Evolutionary conservation across 192 early-diverging fungal genomes (phyloP), one percentile per base, ranked within the genome.

Genomic region (Geosiphon pyriformis): DNA sequence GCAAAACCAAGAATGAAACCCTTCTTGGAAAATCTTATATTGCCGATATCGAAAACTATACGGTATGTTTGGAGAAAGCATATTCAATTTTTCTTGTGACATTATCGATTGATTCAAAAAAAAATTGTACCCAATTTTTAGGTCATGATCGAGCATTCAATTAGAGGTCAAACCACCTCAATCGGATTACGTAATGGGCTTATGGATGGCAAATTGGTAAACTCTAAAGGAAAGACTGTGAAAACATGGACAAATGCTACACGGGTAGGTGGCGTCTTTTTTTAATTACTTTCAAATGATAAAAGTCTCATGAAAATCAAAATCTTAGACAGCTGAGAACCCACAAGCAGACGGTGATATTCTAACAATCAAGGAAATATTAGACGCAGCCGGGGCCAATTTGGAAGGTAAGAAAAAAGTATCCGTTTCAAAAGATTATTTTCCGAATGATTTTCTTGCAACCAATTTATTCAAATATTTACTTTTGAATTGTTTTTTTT

Each of bases 61-160:
- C 76, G 1, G 31, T 66, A 66, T 46, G 27, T 42, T 42, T 15
- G 37, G 37, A 42, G 15, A 42, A 10, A 42, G 6, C 15, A 42
- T 42, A 42, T 42, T n/a, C n/a, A n/a, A n/a, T n/a, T n/a, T n/a
- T n/a, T n/a, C n/a, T n/a, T n/a, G n/a, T n/a, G n/a, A n/a, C n/a
- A n/a, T n/a, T n/a, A n/a, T n/a, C n/a, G n/a, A n/a, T n/a, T n/a
- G n/a, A n/a, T n/a, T n/a, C n/a, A n/a, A n/a, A n/a, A n/a, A n/a
- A n/a, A n/a, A n/a, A n/a, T n/a, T n/a, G n/a, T n/a, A n/a, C n/a
- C n/a, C n/a, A n/a, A n/a, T n/a, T 58, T 20, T 18, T 18, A 62
- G 60, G 27, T 77, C 4, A 74, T 78, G 76, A 57, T 78, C 25
- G 76, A 78, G 42, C 76, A 78, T 52, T 78, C 76, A 2, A 70